These are phyloP conservation scores for Mediolabrus comicus DNA, from an alignment of 108 stramenopile genomes.

Conservation along the genomic window DNA sequence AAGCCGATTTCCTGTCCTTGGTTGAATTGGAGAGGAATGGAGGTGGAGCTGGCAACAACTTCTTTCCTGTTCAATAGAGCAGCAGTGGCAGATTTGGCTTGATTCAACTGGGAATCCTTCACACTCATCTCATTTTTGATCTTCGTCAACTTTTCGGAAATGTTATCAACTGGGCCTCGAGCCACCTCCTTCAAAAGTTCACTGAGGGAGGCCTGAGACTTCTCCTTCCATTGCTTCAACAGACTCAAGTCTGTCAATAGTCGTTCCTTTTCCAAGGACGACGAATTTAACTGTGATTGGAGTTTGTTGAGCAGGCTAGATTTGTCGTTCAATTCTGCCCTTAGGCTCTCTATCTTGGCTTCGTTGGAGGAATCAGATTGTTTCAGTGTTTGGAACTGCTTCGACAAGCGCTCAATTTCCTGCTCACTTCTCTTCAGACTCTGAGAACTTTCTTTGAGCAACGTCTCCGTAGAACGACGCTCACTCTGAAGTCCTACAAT, in stretches of 20 bases:
- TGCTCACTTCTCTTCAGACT: slow-evolving; percentile 12
- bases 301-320: slow-evolving; percentile 19
- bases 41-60: not conserved
- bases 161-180: not conserved
- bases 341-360: slow-evolving; percentile 8
- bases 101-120: slow-evolving; percentile 19
- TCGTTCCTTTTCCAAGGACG: slow-evolving; percentile 19
- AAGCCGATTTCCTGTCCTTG: slow-evolving; percentile 17
- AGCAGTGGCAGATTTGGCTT: slow-evolving; percentile 17
- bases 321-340: slow-evolving; percentile 21
- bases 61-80: slow-evolving; percentile 13
- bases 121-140: slow-evolving; percentile 19
- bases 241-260: slow-evolving; percentile 20
- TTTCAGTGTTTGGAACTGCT: slow-evolving; percentile 3
- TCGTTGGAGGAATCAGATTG: slow-evolving; percentile 14
- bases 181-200: not conserved
- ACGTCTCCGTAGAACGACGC: slow-evolving; percentile 15
- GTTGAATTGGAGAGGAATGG: not conserved
- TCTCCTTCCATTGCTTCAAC: slow-evolving; percentile 21
- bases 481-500: slow-evolving; percentile 21
- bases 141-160: slow-evolving; percentile 13
- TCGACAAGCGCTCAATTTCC: slow-evolving; percentile 33
- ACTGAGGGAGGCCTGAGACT: slow-evolving; percentile 10
- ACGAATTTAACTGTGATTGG: slow-evolving; percentile 4
- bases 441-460: slow-evolving; percentile 14